Evolutionary conservation across 768 basidiomycete species (phyloP).

Genomic region (Crepidotus variabilis): DNA sequence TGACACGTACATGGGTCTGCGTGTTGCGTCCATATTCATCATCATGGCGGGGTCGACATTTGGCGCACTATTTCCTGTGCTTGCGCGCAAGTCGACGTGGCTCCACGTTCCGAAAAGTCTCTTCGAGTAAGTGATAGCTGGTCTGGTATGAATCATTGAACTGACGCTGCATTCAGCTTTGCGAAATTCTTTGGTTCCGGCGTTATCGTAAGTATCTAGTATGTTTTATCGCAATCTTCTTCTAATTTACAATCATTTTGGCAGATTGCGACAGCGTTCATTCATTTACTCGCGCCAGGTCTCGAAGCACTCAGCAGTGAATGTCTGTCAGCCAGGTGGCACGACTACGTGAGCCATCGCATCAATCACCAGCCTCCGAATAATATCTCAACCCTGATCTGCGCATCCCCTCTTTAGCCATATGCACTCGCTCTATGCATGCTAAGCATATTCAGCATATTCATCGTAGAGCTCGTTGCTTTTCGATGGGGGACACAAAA

Average conservation of each 20-base stretch:
- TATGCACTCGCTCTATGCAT: constrained; percentile 82
- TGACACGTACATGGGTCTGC: constrained; percentile 44
- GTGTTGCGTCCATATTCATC: constrained; percentile 74
- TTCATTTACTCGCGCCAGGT: constrained; percentile 77
- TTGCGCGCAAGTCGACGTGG: constrained; percentile 49
- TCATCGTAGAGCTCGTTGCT: constrained; percentile 80
- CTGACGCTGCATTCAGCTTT: constrained; percentile 43
- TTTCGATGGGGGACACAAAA: constrained; percentile 83
- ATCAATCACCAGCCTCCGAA: neutral
- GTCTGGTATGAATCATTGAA: neutral
- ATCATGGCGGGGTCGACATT: constrained; percentile 55
- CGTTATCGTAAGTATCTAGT: constrained; percentile 60
- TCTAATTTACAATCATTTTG: constrained; percentile 2
- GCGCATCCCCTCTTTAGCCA: constrained; percentile 44
- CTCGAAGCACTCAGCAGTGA: constrained; percentile 63
- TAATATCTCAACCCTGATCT: neutral
- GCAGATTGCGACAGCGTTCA: constrained; percentile 87
- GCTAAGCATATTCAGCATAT: constrained; percentile 77
- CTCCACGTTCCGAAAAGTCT: constrained; percentile 53
- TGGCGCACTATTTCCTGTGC: constrained; percentile 71
- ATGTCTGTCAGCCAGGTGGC: constrained; percentile 73
- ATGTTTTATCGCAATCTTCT: constrained; percentile 1
- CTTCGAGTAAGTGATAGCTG: constrained; percentile 57
- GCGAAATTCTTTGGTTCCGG: constrained; percentile 91
- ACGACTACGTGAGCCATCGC: constrained; percentile 36